Percentiles rank a stretch among this genome's conserved stretches.
phyloP scores from a whole-genome alignment of 352 stramenopile species.

The Pythium periplocum region DNA sequence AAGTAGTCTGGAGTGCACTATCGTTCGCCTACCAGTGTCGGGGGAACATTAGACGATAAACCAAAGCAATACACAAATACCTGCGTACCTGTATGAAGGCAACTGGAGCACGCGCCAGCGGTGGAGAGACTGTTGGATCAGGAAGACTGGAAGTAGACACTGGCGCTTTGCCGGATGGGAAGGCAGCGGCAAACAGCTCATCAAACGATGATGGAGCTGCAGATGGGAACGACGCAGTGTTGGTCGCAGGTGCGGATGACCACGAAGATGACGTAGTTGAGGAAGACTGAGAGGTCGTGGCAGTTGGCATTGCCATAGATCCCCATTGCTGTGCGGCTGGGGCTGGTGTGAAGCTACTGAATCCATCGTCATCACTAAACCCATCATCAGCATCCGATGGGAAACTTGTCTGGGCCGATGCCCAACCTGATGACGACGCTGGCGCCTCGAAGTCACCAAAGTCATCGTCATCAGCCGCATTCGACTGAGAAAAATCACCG shows the following conservation, averaged over 20 bases:
- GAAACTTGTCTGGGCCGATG: conserved; percentile 2
- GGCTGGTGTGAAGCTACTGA: conserved; percentile 2
- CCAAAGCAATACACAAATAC: not conserved
- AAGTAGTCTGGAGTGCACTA: conserved; percentile 11
- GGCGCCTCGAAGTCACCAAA: conserved; percentile 36
- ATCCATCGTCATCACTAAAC: conserved; percentile 11
- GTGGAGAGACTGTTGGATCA: conserved; percentile 2
- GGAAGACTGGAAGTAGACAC: conserved; percentile 8
- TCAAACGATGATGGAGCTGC: conserved; percentile 7
- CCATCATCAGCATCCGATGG: conserved; percentile 10
- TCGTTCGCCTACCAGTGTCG: conserved; percentile 4
- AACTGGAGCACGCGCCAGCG: too few species aligned
- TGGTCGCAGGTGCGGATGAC: not conserved
- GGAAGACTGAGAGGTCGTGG: too few species aligned
- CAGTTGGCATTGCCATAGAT: too few species aligned
- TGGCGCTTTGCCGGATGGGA: conserved; percentile 8
- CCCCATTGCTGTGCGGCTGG: conserved; percentile 10
- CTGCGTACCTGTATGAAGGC: too few species aligned
- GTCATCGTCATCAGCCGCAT: conserved; percentile 19
- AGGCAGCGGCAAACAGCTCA: conserved; percentile 9
- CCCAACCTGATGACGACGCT: not conserved
- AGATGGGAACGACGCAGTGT: too few species aligned
- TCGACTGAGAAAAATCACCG: conserved; percentile 30
- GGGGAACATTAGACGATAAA: not conserved
- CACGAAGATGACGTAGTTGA: not conserved